Conservation (phyloP, 2,329 filamentous ascomycete genomes). For the Cordyceps farinosa region DNA sequence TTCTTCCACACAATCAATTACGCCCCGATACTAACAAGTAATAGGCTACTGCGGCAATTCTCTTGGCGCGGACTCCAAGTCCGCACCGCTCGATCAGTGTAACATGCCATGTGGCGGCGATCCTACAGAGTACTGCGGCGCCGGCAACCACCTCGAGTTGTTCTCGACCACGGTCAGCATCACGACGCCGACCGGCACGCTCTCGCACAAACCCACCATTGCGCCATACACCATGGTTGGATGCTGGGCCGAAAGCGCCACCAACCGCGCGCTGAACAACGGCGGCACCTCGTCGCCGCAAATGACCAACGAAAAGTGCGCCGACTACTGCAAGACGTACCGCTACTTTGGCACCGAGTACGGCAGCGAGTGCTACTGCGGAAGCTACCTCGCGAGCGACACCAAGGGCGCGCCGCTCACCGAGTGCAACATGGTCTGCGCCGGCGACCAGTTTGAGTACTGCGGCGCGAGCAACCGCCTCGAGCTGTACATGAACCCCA, state of each 20-base stretch:
- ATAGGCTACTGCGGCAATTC: conserved; percentile 47
- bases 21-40: neutral
- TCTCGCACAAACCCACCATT: conserved; percentile 30
- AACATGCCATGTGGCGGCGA: conserved; percentile 42
- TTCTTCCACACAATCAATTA: too few relatives aligned
- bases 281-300: conserved; percentile 24
- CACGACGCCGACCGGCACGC: conserved; percentile 23
- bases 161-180: conserved; percentile 40
- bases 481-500: conserved; percentile 32
- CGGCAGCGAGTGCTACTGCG: conserved; percentile 38
- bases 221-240: conserved; percentile 34
- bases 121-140: conserved; percentile 40
- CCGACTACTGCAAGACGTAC: conserved; percentile 34
- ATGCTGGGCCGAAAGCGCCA: conserved; percentile 39
- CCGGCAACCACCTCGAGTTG: conserved; percentile 41
- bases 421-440: conserved; percentile 36
- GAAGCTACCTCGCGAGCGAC: conserved; percentile 28
- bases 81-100: conserved; percentile 32
- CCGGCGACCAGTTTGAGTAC: conserved; percentile 31
- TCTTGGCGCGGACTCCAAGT: conserved; percentile 29
- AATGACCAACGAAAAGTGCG: conserved; percentile 35
- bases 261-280: conserved; percentile 33
- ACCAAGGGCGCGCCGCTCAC: conserved; percentile 27
- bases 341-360: conserved; percentile 42
- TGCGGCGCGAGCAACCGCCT: conserved; percentile 34